Evolutionary conservation across 176 grass and related monocot species (phyloP), one percentile per base, ranked within the genome.

Genomic region (Raddia guianensis): DNA sequence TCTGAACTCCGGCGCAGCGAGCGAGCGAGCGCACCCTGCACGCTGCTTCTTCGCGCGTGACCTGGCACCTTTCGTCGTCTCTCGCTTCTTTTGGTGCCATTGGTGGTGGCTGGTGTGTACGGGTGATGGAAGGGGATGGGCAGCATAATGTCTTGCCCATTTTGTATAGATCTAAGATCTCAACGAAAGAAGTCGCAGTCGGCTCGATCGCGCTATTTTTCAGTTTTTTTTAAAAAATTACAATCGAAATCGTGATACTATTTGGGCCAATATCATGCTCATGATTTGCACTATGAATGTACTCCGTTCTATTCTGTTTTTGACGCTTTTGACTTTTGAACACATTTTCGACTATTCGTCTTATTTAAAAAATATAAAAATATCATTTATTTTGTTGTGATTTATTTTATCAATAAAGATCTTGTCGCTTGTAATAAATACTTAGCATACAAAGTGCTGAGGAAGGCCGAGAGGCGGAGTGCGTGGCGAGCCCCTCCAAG

Each of bases 111-210:
- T 78, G 61, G 9, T 80, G 77, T 27, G 42, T 48, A 64, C 73
- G 49, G 44, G 45, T 88, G 51, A n/a, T 55, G 43, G 19, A 76
- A 60, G 61, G 80, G 0, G 27, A 27, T 27, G 27, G 27, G 46
- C 61, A 33, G 61, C 80, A 70, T 62, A 80, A 80, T 63, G 54
- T 75, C 54, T 11, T 0, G 63, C 52, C 63, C 70, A 54, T 32
- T 70, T 80, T 80, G 81, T 84, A 75, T 40, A 80, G 15, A 80
- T 59, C 62, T 42, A 67, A 72, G 47, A 73, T 18, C 19, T 49
- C 11, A 1, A 62, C 49, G 15, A 20, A 10, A 12, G 18, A 42
- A 20, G 33, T 12, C 5, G 44, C 73, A 44, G 32, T 71, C 19
- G 11, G 52, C 45, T 78, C 18, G 13, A 62, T 34, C 35, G 13